These are phyloP conservation scores for Cladophialophora bantiana DNA, from an alignment of 2,329 filamentous ascomycete species.

Conservation along the genomic window DNA sequence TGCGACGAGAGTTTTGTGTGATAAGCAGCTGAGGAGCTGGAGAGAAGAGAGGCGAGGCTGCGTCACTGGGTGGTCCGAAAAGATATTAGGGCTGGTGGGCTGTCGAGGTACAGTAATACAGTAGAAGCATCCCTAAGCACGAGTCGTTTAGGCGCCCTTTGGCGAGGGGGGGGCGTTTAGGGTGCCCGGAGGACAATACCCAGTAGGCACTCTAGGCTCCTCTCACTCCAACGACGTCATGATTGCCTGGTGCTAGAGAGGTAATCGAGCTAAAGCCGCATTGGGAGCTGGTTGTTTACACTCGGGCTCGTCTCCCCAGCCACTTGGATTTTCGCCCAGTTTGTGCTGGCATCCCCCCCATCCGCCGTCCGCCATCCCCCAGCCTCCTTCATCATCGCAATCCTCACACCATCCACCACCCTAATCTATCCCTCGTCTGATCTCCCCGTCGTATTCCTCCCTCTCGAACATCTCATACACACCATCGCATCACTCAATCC, in stretches of 20 bases:
- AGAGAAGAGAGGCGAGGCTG: constrained; percentile 11
- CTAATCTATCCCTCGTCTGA: constrained; percentile 6
- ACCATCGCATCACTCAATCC: constrained; percentile 1
- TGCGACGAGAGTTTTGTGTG: background rate
- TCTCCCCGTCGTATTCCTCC: constrained; percentile 11
- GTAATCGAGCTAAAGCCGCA: constrained; percentile 10
- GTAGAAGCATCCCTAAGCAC: background rate
- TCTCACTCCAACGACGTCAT: too few species aligned
- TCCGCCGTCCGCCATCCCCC: constrained; percentile 15
- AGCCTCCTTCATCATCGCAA: constrained; percentile 26
- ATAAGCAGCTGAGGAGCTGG: background rate
- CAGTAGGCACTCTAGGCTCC: too few species aligned
- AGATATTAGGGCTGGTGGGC: background rate
- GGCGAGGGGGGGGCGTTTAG: too few species aligned
- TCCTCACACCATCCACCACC: constrained; percentile 6
- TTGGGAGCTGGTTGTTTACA: constrained; percentile 25
- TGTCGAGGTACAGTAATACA: too few species aligned
- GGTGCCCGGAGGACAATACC: too few species aligned
- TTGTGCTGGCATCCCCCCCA: background rate
- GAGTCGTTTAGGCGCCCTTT: too few species aligned
- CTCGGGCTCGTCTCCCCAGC: constrained; percentile 27
- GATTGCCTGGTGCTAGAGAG: too few species aligned
- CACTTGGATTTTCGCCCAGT: constrained; percentile 28
- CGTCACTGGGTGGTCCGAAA: constrained; percentile 9
- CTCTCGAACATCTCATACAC: constrained; percentile 11